Evolutionary conservation across 164 flowering plant genomes (phyloP).

Genomic region (Aristolochia fimbriata): DNA sequence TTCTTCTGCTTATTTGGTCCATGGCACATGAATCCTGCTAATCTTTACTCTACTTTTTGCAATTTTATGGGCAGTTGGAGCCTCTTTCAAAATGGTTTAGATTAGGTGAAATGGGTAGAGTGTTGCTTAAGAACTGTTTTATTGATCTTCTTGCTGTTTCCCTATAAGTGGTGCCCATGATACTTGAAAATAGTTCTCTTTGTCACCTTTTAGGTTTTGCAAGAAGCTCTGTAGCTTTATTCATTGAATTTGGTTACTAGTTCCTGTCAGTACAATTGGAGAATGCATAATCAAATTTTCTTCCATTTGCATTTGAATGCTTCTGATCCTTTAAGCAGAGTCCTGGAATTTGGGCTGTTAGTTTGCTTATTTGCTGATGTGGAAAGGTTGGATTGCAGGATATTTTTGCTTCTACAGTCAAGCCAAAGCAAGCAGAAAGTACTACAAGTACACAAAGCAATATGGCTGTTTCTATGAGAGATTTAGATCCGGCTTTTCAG

Average conservation of each 20-base stretch:
- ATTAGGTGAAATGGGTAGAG: background rate
- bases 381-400: conserved; percentile 22
- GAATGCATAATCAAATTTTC: background rate
- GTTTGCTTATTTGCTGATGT: background rate
- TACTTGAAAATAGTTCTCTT: too few relatives aligned
- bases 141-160: background rate
- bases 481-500: conserved; percentile 87
- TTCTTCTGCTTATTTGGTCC: too few relatives aligned
- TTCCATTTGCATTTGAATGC: background rate
- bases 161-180: too few relatives aligned
- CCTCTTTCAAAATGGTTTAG: background rate
- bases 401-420: conserved; percentile 7
- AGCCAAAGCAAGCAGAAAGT: conserved; percentile 11
- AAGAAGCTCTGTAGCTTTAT: too few relatives aligned
- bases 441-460: conserved; percentile 14
- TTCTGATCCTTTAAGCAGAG: background rate
- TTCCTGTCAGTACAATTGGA: background rate
- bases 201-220: too few relatives aligned
- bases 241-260: too few relatives aligned
- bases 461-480: conserved; percentile 94
- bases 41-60: too few relatives aligned
- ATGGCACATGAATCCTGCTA: too few relatives aligned
- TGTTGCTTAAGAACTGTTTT: background rate
- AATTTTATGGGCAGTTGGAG: too few relatives aligned
- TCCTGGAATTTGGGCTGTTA: background rate